phyloP scores from a whole-genome alignment of 2,329 filamentous ascomycete species.

The Hymenoscyphus scutula region DNA sequence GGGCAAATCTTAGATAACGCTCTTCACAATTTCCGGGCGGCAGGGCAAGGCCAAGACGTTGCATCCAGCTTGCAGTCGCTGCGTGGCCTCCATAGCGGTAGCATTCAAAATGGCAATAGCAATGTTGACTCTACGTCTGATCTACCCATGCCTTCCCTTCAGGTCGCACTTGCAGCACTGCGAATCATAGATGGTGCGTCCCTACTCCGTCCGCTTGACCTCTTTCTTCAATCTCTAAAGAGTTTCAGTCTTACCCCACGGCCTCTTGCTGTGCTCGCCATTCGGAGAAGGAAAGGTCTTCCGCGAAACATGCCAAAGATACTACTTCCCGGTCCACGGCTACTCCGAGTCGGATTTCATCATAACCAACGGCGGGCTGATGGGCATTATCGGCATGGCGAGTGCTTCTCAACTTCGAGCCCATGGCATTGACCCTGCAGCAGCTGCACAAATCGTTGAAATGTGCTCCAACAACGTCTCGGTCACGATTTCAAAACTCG shows the following conservation, averaged over 20 bases:
- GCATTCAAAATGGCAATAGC: not conserved
- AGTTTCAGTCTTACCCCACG: not conserved
- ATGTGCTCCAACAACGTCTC: constrained; percentile 13
- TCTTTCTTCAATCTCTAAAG: too few species aligned
- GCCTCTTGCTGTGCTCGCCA: constrained; percentile 7
- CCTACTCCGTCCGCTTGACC: too few species aligned
- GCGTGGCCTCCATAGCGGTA: too few species aligned
- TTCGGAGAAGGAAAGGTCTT: constrained; percentile 4
- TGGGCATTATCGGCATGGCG: too few species aligned
- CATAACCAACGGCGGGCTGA: not conserved
- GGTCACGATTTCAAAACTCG: too few species aligned
- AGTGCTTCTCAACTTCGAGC: too few species aligned
- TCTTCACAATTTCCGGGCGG: not conserved
- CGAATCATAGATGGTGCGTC: too few species aligned
- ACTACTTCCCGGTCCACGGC: constrained; percentile 16
- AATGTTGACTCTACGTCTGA: not conserved
- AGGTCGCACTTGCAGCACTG: too few species aligned
- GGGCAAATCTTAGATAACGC: constrained; percentile 11
- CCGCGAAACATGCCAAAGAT: constrained; percentile 11
- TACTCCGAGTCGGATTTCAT: constrained; percentile 18
- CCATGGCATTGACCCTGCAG: too few species aligned
- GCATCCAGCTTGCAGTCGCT: constrained; percentile 11
- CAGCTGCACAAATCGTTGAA: not conserved
- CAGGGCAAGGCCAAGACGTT: constrained; percentile 6
- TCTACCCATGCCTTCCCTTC: too few species aligned